phyloP scores from a whole-genome alignment of 78 protist genomes.

The Goniomonas avonlea region DNA sequence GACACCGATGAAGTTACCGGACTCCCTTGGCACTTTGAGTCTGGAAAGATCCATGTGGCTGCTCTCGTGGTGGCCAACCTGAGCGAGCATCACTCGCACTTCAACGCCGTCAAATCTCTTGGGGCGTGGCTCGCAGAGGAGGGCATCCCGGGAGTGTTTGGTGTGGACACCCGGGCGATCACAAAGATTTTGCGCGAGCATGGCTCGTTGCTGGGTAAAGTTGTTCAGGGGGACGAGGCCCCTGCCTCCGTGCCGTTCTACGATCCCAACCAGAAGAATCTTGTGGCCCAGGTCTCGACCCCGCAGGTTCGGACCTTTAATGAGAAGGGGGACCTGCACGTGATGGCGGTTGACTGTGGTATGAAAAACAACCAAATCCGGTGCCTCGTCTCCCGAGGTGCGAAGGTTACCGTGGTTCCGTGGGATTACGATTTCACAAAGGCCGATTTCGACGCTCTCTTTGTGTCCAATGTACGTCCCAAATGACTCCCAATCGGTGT shows the following conservation, averaged over 20 bases:
- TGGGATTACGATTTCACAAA: conserved; percentile 77
- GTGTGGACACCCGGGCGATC: conserved; percentile 89
- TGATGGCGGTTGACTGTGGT: conserved; percentile 89
- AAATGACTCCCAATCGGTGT: background rate
- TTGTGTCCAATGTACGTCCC: conserved; percentile 59
- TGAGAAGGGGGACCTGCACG: background rate
- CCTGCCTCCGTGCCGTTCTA: background rate
- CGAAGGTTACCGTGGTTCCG: conserved; percentile 83
- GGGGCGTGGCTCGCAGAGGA: conserved; percentile 70
- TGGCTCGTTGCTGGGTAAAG: conserved; percentile 81
- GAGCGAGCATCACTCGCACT: conserved; percentile 81
- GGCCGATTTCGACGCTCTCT: conserved; percentile 74
- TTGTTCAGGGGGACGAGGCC: background rate
- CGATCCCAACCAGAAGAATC: conserved; percentile 57
- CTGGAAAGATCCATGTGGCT: conserved; percentile 58
- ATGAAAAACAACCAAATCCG: conserved; percentile 81
- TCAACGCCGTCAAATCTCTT: conserved; percentile 76
- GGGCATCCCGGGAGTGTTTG: conserved; percentile 81
- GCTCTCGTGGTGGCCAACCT: conserved; percentile 45
- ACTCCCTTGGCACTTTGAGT: conserved; percentile 71
- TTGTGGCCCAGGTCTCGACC: conserved; percentile 56
- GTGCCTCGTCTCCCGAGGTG: conserved; percentile 67
- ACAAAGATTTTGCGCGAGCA: conserved; percentile 74
- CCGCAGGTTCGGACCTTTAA: conserved; percentile 22
- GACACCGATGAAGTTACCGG: conserved; percentile 48